Evolutionary conservation across 1,284 basidiomycete genomes (phyloP).

Genomic region (Trametes polyzona): DNA sequence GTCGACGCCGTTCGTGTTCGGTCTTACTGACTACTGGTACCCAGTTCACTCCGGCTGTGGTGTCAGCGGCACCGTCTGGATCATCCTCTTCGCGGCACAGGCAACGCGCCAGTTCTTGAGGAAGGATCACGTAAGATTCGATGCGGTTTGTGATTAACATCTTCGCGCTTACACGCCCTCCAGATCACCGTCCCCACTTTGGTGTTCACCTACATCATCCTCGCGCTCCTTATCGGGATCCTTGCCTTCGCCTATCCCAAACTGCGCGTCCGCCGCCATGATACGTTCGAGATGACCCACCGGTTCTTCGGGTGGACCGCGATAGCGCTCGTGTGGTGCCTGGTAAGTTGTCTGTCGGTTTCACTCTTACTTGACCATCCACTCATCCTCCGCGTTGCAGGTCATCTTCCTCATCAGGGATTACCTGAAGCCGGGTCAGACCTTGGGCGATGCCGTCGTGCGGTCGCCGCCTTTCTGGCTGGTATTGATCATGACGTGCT

Average conservation of each 20-base stretch:
- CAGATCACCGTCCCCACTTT: slow-evolving; percentile 52
- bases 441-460: slow-evolving; percentile 46
- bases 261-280: slow-evolving; percentile 48
- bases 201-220: slow-evolving; percentile 52
- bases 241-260: slow-evolving; percentile 52
- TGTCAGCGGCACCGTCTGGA: slow-evolving; percentile 56
- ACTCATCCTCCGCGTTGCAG: slow-evolving; percentile 28
- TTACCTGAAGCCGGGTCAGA: slow-evolving; percentile 43
- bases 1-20: background rate
- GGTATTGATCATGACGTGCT: slow-evolving; percentile 51
- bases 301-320: slow-evolving; percentile 60
- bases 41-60: slow-evolving; percentile 57
- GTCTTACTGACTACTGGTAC: background rate
- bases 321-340: slow-evolving; percentile 54
- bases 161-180: slow-evolving; percentile 4
- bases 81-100: slow-evolving; percentile 51
- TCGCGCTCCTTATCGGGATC: slow-evolving; percentile 51
- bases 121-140: slow-evolving; percentile 42
- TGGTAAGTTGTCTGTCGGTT: slow-evolving; percentile 38
- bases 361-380: background rate
- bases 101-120: slow-evolving; percentile 52
- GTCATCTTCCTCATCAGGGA: slow-evolving; percentile 58
- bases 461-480: slow-evolving; percentile 57
- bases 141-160: background rate
- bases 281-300: slow-evolving; percentile 56